A percentile compares a stretch with the other conserved stretches of the same genome.
phyloP scores from a whole-genome alignment of 2,329 filamentous ascomycete species.

The Alternaria longipes region DNA sequence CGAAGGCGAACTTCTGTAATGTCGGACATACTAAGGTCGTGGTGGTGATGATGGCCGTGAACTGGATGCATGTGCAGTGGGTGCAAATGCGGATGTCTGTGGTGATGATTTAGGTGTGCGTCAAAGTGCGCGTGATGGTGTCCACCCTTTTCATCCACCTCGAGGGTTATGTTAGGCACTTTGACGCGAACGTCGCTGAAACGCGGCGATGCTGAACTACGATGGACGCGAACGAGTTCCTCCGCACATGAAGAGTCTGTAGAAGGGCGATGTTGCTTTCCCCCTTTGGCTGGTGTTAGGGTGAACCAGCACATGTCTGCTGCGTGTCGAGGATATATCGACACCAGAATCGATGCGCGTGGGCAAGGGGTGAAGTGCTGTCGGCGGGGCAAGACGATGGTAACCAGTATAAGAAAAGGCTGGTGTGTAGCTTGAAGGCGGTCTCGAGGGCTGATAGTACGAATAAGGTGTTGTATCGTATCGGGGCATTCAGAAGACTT shows the following conservation, averaged over 20 bases:
- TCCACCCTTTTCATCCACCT: constrained; percentile 26
- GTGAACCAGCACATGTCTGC: constrained; percentile 46
- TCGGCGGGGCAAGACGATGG: constrained; percentile 36
- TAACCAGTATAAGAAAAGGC: constrained; percentile 29
- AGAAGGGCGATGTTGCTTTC: constrained; percentile 26
- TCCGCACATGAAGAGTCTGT: constrained; percentile 37
- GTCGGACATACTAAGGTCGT: constrained; percentile 5
- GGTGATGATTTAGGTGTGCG: constrained; percentile 29
- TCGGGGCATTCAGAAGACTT: constrained; percentile 33
- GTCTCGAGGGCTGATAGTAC: constrained; percentile 27
- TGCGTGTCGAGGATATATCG: constrained; percentile 16
- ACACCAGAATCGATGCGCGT: constrained; percentile 27
- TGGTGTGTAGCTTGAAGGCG: constrained; percentile 32
- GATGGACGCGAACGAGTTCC: constrained; percentile 41
- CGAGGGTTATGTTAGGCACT: constrained; percentile 31
- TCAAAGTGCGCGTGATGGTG: constrained; percentile 31
- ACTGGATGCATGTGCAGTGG: constrained; percentile 40
- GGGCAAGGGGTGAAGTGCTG: constrained; percentile 30
- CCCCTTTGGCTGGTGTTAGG: constrained; percentile 37
- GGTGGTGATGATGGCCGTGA: constrained; percentile 22
- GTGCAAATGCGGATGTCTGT: constrained; percentile 32
- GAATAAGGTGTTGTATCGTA: constrained; percentile 25
- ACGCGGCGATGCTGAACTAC: constrained; percentile 27
- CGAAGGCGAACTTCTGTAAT: constrained; percentile 22
- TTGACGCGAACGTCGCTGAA: constrained; percentile 36